These are phyloP conservation scores for Didymella lethalis DNA, from an alignment of 2,329 filamentous ascomycete species.

Conservation along the genomic window DNA sequence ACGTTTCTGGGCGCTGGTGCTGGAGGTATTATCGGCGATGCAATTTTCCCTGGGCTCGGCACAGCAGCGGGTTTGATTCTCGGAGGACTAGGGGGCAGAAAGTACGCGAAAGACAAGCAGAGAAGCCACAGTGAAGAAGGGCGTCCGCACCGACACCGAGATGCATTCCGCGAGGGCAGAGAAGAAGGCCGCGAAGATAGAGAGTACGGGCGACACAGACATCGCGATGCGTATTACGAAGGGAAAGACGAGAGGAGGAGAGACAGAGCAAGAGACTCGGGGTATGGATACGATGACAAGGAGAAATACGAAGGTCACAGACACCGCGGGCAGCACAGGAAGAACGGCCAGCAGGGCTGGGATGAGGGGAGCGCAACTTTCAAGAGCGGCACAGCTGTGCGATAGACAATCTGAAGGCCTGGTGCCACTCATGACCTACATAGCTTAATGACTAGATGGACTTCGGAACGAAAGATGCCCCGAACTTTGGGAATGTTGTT, in stretches of 20 bases:
- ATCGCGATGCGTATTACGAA: constrained; percentile 45
- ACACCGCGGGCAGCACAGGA: constrained; percentile 17
- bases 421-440: not conserved
- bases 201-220: constrained; percentile 39
- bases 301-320: constrained; percentile 11
- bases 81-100: constrained; percentile 54
- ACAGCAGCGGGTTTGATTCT: constrained; percentile 51
- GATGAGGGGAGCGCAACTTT: constrained; percentile 47
- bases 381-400: constrained; percentile 68
- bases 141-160: constrained; percentile 15
- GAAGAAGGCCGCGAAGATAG: constrained; percentile 37
- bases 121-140: constrained; percentile 33
- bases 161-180: constrained; percentile 21
- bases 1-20: constrained; percentile 57
- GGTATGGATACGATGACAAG: constrained; percentile 51
- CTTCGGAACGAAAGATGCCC: not conserved
- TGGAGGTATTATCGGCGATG: constrained; percentile 55
- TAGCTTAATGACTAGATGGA: not conserved
- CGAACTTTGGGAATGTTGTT: not conserved
- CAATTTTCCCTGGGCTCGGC: constrained; percentile 55
- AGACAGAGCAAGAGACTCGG: constrained; percentile 30
- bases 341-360: constrained; percentile 46
- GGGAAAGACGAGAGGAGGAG: constrained; percentile 26
- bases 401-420: constrained; percentile 49
- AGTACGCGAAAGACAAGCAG: constrained; percentile 45